Percentiles rank a stretch among this genome's conserved stretches.
Conservation (phyloP, 257 asterid genomes). For the Solanum bulbocastanum region DNA sequence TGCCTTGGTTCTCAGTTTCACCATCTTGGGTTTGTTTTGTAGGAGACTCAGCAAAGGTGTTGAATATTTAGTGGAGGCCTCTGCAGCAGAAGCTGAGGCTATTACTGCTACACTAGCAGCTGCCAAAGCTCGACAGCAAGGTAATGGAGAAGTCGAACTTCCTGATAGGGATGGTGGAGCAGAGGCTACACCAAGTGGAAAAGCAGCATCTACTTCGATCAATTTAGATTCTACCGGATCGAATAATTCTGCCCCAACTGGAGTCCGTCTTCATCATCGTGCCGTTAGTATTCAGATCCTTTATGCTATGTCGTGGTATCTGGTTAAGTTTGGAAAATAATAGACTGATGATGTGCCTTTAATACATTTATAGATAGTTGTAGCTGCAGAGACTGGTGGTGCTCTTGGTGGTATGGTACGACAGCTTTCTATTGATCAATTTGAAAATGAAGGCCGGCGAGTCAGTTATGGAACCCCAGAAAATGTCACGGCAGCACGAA, state of each 20-base stretch:
- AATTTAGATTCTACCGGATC: constrained; percentile 66
- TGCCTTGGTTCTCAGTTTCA: background rate
- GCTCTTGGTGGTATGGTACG: constrained; percentile 98
- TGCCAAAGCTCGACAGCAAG: constrained; percentile 88
- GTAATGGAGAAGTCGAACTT: constrained; percentile 84
- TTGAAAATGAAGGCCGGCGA: constrained; percentile 95
- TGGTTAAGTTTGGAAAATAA: background rate
- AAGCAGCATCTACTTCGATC: constrained; percentile 55
- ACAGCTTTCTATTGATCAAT: constrained; percentile 97
- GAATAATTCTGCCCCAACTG: constrained; percentile 68
- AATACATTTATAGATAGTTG: constrained; percentile 58
- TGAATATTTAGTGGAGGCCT: constrained; percentile 91
- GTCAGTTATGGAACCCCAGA: constrained; percentile 99
- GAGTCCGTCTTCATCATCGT: constrained; percentile 98
- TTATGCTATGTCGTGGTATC: background rate
- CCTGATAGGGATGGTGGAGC: constrained; percentile 97
- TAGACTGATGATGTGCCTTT: constrained; percentile 6
- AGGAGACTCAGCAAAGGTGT: constrained; percentile 89
- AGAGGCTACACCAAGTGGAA: constrained; percentile 95
- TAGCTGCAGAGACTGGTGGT: constrained; percentile 98
- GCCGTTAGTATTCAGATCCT: constrained; percentile 59
- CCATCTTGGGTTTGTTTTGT: constrained; percentile 1
- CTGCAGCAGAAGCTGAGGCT: constrained; percentile 99
- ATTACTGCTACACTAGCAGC: constrained; percentile 92
- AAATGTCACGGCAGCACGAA: constrained; percentile 94